phyloP scores from a whole-genome alignment of 2,329 filamentous ascomycete genomes.

The Trichoderma koningiopsis region DNA sequence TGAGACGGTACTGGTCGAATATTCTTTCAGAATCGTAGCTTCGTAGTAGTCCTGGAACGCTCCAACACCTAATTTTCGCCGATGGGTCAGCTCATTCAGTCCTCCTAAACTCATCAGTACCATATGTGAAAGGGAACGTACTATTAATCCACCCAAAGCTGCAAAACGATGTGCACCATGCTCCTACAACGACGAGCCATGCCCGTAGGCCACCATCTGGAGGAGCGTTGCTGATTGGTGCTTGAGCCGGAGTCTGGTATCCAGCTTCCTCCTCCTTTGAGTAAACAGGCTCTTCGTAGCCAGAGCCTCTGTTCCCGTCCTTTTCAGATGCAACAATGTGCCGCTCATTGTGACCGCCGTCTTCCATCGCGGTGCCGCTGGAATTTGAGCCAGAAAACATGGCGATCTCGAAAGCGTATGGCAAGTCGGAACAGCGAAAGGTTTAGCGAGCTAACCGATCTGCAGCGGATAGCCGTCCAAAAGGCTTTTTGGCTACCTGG shows the following conservation, averaged over 20 bases:
- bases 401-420: background rate
- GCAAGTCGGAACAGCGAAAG: background rate
- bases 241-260: background rate
- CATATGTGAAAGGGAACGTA: slow-evolving; percentile 36
- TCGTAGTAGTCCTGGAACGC: slow-evolving; percentile 63
- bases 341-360: background rate
- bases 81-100: background rate
- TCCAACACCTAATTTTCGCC: slow-evolving; percentile 43
- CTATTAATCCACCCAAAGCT: slow-evolving; percentile 49
- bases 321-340: slow-evolving; percentile 4
- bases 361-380: slow-evolving; percentile 12
- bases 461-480: background rate
- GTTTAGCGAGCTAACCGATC: background rate
- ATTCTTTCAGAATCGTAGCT: slow-evolving; percentile 47
- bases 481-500: background rate
- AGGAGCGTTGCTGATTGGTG: background rate
- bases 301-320: background rate
- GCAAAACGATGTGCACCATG: slow-evolving; percentile 46
- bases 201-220: slow-evolving; percentile 37
- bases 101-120: background rate
- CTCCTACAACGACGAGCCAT: slow-evolving; percentile 45
- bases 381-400: slow-evolving; percentile 11
- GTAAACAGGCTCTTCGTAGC: background rate
- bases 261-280: background rate
- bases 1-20: slow-evolving; percentile 58